Evolutionary conservation across 1,139 yeast species (phyloP), one percentile per base, ranked within the genome.

Genomic region (Magnusiomyces tetraspermus): DNA sequence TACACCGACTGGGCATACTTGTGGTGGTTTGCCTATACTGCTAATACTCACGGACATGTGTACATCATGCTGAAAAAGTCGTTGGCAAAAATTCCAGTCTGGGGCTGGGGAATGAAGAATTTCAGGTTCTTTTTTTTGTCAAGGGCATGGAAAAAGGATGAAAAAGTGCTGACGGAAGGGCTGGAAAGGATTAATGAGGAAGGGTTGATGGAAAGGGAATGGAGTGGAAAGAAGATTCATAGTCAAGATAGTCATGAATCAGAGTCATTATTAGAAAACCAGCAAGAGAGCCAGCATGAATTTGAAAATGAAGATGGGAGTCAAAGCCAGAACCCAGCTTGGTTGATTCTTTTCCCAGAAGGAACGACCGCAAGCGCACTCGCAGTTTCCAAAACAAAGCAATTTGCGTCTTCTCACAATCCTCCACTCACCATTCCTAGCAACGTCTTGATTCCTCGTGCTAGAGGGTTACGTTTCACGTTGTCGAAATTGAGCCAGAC

Each of bases 1-100:
- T 90, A 92, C 65, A 82, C 95, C 2, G 99, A 92, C 67, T 92
- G 99, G 99, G 76, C 87, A 19, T 89, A 80, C 63, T 64, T 89
- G 53, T 92, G 99, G 99, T 92, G 88, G 80, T 61, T 87, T 31
- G 74, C 88, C 0, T 85, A 87, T 64, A 76, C 90, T 2, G 79
- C 88, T 6, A 69, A 76, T 31, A 68, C 83, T 51, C 78, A 81
- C 10, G 85, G 86, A 15, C 78, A 80, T 55, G 72, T 83, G 19
- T 79, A 81, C 53, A 86, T 85, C 60, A 80, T 90, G 59, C 75
- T 92, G 63, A 84, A 92, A 67, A 85, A 85, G 60, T 90, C 95
- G 30, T 70, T 92, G 58, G 76, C 79, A 50, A 76, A 75, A 33
- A 70, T 90, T 23, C 98, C 98, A 0, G 55, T 92, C 2, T 66